Base-by-base conservation (phyloP, 2,329 filamentous ascomycete species). In the Penicillium capsulatum region DNA sequence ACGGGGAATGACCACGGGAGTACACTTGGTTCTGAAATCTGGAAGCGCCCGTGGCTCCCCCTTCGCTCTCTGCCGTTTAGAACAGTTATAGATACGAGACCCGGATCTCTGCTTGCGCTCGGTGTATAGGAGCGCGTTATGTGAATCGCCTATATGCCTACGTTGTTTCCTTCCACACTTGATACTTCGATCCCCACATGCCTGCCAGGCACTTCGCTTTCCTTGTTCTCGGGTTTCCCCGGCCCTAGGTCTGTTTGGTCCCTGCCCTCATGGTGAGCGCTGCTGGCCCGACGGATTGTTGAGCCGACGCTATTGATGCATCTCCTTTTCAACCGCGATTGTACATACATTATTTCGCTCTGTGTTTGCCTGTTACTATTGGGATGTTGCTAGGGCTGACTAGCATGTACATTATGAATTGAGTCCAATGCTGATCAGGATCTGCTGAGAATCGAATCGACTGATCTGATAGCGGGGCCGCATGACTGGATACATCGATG, bases 1-100 rank as follows among this genome's bases (percentile, higher is more conserved):
- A 24, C 22, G 7, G 7, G 11, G 11, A 24, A 11, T 24, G 7
- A 24, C 7, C 22, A 24, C 11, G 22, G 22, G n/a, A n/a, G n/a
- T n/a, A n/a, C n/a, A 24, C 22, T 24, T 24, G 44, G 45, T 42
- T 36, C 47, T 44, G 51, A 44, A 47, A 55, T 37, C 46, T 24
- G 5, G 26, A 28, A 28, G 19, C 19, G 9, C 5, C 19, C 5
- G 9, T 22, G 5, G 19, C 19, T 22, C 19, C 9, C 19, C 19
- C 19, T 22, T 9, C 5, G 5, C 19, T 9, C 9, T 5, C 9
- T 22, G 19, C 38, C 16, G 32, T 32, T 39, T 50, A 41, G 36
- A 47, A 36, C 34, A 38, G n/a, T 40, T 35, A 40, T 45, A 50
- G 39, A 50, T 36, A 47, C 40, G 44, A 44, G 47, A 45, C 38